Percentiles rank a stretch among this genome's conserved stretches.
These are phyloP conservation scores for button mushroom (Agaricus bisporus) DNA, from an alignment of 768 basidiomycete genomes.

Conservation along the genomic window DNA sequence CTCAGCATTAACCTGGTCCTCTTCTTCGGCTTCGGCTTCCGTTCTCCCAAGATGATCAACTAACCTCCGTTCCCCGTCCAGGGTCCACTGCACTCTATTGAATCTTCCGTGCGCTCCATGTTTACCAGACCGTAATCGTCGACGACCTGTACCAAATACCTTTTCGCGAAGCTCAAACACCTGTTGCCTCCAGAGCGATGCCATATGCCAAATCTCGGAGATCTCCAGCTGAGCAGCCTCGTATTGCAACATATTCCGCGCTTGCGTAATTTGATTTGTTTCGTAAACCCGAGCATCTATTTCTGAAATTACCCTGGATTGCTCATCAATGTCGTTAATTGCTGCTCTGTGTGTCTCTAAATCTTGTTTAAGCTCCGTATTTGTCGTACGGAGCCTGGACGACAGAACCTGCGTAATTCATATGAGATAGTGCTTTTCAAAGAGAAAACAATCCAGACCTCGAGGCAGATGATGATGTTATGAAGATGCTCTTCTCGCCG, in stretches of 20 bases:
- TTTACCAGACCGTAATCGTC: conserved; percentile 41
- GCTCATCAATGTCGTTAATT: conserved; percentile 39
- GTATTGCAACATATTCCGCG: conserved; percentile 63
- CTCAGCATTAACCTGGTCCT: conserved; percentile 30
- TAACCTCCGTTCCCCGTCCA: conserved; percentile 54
- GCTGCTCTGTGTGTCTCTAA: conserved; percentile 46
- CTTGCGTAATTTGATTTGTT: conserved; percentile 50
- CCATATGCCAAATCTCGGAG: conserved; percentile 61
- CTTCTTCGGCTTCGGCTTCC: conserved; percentile 74
- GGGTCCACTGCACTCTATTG: conserved; percentile 64
- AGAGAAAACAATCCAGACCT: conserved; percentile 25
- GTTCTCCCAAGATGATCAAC: conserved; percentile 69
- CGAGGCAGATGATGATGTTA: conserved; percentile 55
- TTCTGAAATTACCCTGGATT: conserved; percentile 40
- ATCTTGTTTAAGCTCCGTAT: conserved; percentile 50
- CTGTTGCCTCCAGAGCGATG: conserved; percentile 52
- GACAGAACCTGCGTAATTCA: conserved; percentile 38
- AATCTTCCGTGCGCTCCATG: conserved; percentile 55
- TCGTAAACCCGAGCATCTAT: conserved; percentile 45
- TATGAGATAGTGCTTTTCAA: not conserved
- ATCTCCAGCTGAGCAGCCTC: conserved; percentile 66
- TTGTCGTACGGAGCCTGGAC: conserved; percentile 45
- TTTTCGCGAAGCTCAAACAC: conserved; percentile 61
- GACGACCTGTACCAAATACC: conserved; percentile 58
- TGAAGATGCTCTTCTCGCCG: conserved; percentile 62